Base-by-base conservation (phyloP, 2,329 filamentous ascomycete species). In the Neofusicoccum laricinum region DNA sequence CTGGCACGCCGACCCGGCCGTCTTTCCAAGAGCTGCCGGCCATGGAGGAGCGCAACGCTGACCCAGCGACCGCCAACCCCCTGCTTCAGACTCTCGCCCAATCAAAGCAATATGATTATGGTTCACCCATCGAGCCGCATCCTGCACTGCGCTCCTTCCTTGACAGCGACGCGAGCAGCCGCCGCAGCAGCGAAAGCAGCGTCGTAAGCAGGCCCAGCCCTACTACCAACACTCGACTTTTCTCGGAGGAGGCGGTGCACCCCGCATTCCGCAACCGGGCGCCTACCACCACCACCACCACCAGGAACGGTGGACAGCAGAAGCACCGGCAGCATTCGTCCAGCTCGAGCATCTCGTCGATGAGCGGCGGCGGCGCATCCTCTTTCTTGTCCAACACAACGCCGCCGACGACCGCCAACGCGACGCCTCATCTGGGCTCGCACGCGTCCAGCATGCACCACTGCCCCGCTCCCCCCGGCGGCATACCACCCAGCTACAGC, bases 21-120 rank as follows among this genome's bases (percentile, higher is more conserved):
- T 3, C 19, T 8, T 10, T 12, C 19, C 4, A 2, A 7, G 19
- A 15, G 12, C 12, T n/a, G 0, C 36, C 53, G 1, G 21, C 55
- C n/a, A 59, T 59, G 55, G 10, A 36, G 10, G 55, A 59, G 17
- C 40, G 40, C 15, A 34, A 1, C 4, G 0, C 30, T 6, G 40
- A 8, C 11, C 12, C 36, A 30, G 14, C 21, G 17, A 36, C 30
- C 3, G 40, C 30, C 11, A 59, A 59, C 30, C 41, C 55, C 4
- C 30, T 59, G 7, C 55, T 59, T 12, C 55, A 59, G n/a, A 59
- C 55, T 15, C 55, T 59, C 25, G 55, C 55, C n/a, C 40, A 59
- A 2, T 30, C 41, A 3, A 57, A 57, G 25, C 38, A 57, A 21
- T 14, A n/a, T 14, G 53, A 57, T 38, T 57, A 57, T 21, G 40